phyloP scores from a whole-genome alignment of 2,329 filamentous ascomycete species.

The Lasiodiplodia sp. region DNA sequence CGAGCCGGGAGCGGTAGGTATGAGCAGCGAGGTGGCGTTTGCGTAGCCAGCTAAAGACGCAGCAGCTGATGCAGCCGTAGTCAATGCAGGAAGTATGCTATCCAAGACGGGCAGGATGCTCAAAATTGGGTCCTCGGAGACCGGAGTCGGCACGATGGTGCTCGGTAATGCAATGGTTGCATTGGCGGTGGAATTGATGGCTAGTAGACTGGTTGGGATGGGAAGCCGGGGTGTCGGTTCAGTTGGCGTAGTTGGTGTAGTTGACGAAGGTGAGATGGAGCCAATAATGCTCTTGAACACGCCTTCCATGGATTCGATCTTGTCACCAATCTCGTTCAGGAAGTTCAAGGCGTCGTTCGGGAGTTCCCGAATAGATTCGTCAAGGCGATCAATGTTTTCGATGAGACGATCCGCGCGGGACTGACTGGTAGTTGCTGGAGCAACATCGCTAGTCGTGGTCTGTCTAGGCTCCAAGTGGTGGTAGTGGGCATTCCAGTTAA shows the following conservation, averaged over 20 bases:
- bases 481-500: conserved; percentile 18
- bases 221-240: not conserved
- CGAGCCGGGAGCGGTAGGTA: conserved; percentile 5
- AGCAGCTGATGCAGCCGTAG: conserved; percentile 1
- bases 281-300: conserved; percentile 18
- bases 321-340: conserved; percentile 18
- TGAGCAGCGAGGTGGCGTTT: conserved; percentile 2
- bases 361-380: conserved; percentile 20
- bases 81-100: conserved; percentile 7
- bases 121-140: conserved; percentile 11
- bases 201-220: not conserved
- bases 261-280: not conserved
- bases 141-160: conserved; percentile 7
- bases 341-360: conserved; percentile 26
- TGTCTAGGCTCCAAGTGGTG: conserved; percentile 21
- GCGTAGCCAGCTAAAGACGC: not conserved
- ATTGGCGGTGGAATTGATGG: conserved; percentile 1
- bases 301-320: conserved; percentile 21
- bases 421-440: conserved; percentile 18
- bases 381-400: conserved; percentile 24
- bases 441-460: conserved; percentile 14
- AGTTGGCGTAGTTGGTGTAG: not conserved
- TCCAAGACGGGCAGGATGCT: conserved; percentile 26
- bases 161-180: not conserved
- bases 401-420: conserved; percentile 22